A percentile compares a stretch with the other conserved stretches of the same genome.
Conservation (phyloP, 371 early-diverging fungal species). For the Batkoa obscura region DNA sequence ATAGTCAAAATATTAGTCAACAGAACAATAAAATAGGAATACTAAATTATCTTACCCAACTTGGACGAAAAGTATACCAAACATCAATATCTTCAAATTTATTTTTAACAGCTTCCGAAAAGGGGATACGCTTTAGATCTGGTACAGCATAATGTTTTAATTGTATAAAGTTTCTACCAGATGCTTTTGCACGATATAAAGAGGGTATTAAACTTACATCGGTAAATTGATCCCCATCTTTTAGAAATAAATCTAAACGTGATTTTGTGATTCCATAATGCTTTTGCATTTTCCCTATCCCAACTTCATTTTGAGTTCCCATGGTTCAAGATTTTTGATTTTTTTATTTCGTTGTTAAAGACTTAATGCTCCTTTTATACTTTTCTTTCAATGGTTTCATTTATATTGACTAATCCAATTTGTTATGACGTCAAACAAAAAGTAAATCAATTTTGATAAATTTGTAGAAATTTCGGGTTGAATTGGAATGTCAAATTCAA, state of each 20-base stretch:
- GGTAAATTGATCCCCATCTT: slow-evolving; percentile 19
- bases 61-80: slow-evolving; percentile 67
- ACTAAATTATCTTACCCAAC: slow-evolving; percentile 38
- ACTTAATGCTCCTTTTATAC: too few relatives aligned
- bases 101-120: slow-evolving; percentile 60
- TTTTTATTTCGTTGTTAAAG: too few relatives aligned
- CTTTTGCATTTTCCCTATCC: slow-evolving; percentile 4
- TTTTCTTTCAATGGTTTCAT: too few relatives aligned
- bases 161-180: slow-evolving; percentile 15
- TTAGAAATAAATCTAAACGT: slow-evolving; percentile 29
- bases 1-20: background rate
- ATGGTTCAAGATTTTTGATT: too few relatives aligned
- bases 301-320: too few relatives aligned
- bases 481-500: too few relatives aligned
- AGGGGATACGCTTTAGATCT: slow-evolving; percentile 55
- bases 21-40: background rate
- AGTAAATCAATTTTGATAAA: too few relatives aligned
- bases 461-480: too few relatives aligned
- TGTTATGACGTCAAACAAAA: too few relatives aligned
- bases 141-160: slow-evolving; percentile 58
- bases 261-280: slow-evolving; percentile 28
- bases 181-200: slow-evolving; percentile 15
- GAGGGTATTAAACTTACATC: slow-evolving; percentile 35
- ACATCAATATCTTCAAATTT: slow-evolving; percentile 35
- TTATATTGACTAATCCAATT: too few relatives aligned